Conservation (phyloP, 495 filamentous ascomycete species). For the Lophiotrema nucula region DNA sequence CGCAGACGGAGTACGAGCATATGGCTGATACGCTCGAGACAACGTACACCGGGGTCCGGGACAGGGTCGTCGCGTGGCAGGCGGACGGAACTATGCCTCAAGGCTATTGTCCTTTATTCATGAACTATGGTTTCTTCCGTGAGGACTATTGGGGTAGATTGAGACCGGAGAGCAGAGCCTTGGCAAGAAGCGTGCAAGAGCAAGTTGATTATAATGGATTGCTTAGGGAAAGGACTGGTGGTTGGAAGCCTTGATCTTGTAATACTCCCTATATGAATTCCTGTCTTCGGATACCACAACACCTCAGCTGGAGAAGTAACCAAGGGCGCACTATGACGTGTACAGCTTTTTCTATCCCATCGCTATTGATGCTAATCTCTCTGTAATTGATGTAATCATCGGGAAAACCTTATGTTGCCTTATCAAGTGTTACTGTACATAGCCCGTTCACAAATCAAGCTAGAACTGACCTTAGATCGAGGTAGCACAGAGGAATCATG, state of each 20-base stretch:
- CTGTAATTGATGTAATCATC: too few relatives aligned
- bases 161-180: constrained; percentile 41
- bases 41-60: constrained; percentile 41
- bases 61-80: constrained; percentile 24
- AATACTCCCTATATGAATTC: too few relatives aligned
- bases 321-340: too few relatives aligned
- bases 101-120: constrained; percentile 58
- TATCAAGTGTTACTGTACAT: too few relatives aligned
- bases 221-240: constrained; percentile 58
- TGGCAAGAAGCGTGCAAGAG: constrained; percentile 47
- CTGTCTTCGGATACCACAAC: too few relatives aligned
- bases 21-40: constrained; percentile 36
- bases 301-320: too few relatives aligned
- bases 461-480: too few relatives aligned
- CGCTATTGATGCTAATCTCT: too few relatives aligned
- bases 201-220: constrained; percentile 58
- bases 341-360: too few relatives aligned
- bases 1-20: constrained; percentile 7
- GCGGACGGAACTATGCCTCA: constrained; percentile 42
- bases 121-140: constrained; percentile 58
- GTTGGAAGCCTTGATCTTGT: constrained; percentile 36
- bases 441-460: too few relatives aligned
- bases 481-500: too few relatives aligned
- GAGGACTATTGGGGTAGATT: constrained; percentile 61
- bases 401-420: too few relatives aligned